Evolutionary conservation across 768 basidiomycete species (phyloP).

Genomic region (Pleurotus cornucopiae): DNA sequence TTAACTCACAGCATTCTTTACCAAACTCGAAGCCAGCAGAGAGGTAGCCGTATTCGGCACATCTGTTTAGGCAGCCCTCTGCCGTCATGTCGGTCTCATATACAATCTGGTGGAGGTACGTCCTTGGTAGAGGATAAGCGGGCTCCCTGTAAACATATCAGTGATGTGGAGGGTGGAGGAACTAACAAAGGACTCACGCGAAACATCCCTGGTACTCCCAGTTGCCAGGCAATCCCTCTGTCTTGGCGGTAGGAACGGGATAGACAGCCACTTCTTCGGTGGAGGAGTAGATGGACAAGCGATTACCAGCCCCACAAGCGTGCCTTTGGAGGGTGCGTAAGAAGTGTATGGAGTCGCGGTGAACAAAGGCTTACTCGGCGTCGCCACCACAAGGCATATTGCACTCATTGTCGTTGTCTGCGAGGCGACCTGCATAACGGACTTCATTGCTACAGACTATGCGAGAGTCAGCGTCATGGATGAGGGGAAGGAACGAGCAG

Average conservation of each 20-base stretch:
- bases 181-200: constrained; percentile 32
- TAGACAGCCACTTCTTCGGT: constrained; percentile 44
- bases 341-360: not conserved
- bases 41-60: constrained; percentile 33
- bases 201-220: constrained; percentile 69
- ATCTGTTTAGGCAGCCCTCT: constrained; percentile 35
- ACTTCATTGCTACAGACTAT: constrained; percentile 5
- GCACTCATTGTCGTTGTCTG: constrained; percentile 42
- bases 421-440: not conserved
- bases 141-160: constrained; percentile 37
- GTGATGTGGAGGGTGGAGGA: not conserved
- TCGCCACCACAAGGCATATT: constrained; percentile 73
- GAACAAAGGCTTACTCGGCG: constrained; percentile 40
- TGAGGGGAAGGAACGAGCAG: not conserved
- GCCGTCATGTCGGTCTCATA: constrained; percentile 21
- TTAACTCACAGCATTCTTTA: constrained; percentile 4
- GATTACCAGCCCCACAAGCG: constrained; percentile 38
- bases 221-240: constrained; percentile 52
- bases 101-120: constrained; percentile 2
- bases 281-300: constrained; percentile 46
- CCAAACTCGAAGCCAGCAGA: constrained; percentile 39
- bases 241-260: constrained; percentile 55
- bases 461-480: not conserved
- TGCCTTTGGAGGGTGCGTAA: constrained; percentile 6
- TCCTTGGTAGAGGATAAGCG: constrained; percentile 8